Conservation (phyloP, 768 basidiomycete species). For the Suillus hirtellus region DNA sequence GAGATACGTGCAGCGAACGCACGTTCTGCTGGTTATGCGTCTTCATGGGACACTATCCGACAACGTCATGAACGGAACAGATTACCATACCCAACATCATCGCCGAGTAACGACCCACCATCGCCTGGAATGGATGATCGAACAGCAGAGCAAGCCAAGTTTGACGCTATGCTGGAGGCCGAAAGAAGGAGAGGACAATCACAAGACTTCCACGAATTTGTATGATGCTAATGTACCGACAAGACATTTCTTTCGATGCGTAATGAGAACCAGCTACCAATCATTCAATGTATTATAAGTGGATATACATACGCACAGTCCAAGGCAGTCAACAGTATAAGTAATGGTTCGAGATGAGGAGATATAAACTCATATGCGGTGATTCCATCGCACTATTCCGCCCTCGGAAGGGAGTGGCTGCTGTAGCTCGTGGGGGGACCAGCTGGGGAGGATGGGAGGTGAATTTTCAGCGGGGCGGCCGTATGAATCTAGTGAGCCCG, state of each 20-base stretch:
- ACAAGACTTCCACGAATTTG: slow-evolving; percentile 17
- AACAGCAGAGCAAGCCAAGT: slow-evolving; percentile 50
- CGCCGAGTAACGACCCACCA: slow-evolving; percentile 11
- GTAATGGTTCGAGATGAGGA: background rate
- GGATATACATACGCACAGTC: background rate
- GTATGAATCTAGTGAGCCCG: slow-evolving; percentile 1
- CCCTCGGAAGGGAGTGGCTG: background rate
- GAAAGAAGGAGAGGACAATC: slow-evolving; percentile 45
- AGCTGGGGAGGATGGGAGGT: background rate
- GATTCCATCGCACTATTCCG: background rate
- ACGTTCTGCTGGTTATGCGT: slow-evolving; percentile 38
- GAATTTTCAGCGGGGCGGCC: background rate
- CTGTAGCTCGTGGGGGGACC: background rate
- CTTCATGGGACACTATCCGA: slow-evolving; percentile 70
- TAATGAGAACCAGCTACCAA: background rate
- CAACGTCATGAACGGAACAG: slow-evolving; percentile 50
- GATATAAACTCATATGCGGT: background rate
- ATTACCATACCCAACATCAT: slow-evolving; percentile 17
- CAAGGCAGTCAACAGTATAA: background rate
- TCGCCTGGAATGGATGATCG: slow-evolving; percentile 34
- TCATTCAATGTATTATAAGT: background rate
- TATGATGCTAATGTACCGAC: slow-evolving; percentile 12
- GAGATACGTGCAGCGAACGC: slow-evolving; percentile 60
- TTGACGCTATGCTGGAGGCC: slow-evolving; percentile 59
- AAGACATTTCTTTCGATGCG: background rate